phyloP scores from a whole-genome alignment of 108 stramenopile genomes.

The Fistulifera pelliculosa region DNA sequence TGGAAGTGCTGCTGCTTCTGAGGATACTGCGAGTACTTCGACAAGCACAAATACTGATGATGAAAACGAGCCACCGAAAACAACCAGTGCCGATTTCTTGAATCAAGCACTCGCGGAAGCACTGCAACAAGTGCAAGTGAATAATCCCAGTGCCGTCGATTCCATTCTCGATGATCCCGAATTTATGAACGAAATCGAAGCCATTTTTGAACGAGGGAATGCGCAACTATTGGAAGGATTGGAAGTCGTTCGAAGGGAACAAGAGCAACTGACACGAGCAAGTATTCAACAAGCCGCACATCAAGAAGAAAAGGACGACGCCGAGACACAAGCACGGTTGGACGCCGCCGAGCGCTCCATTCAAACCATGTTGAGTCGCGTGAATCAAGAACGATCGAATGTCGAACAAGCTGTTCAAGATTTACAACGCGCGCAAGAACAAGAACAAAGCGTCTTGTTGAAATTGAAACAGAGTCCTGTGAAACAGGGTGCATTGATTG shows the following conservation, averaged over 20 bases:
- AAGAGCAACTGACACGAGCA: constrained; percentile 28
- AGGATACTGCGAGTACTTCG: too few species aligned
- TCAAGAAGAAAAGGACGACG: constrained; percentile 8
- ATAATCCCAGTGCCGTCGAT: constrained; percentile 12
- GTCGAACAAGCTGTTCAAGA: constrained; percentile 42
- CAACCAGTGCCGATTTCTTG: constrained; percentile 30
- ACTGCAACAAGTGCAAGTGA: constrained; percentile 24
- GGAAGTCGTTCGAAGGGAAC: constrained; percentile 48
- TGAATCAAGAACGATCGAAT: constrained; percentile 32
- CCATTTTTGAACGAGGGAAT: constrained; percentile 48
- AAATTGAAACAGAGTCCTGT: constrained; percentile 23
- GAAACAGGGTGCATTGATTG: constrained; percentile 39
- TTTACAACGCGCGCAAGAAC: constrained; percentile 29
- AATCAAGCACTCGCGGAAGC: constrained; percentile 39
- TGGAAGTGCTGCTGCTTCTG: too few species aligned
- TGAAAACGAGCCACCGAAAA: constrained; percentile 9
- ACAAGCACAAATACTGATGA: too few species aligned
- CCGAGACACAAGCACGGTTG: constrained; percentile 23
- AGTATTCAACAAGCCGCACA: constrained; percentile 28
- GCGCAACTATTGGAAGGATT: constrained; percentile 30
- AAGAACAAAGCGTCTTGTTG: constrained; percentile 23
- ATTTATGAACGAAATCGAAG: constrained; percentile 52
- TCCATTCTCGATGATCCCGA: constrained; percentile 41
- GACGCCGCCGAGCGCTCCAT: constrained; percentile 38
- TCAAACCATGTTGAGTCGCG: constrained; percentile 30